phyloP scores from a whole-genome alignment of 345 rosid species.

The Theobroma cacao region DNA sequence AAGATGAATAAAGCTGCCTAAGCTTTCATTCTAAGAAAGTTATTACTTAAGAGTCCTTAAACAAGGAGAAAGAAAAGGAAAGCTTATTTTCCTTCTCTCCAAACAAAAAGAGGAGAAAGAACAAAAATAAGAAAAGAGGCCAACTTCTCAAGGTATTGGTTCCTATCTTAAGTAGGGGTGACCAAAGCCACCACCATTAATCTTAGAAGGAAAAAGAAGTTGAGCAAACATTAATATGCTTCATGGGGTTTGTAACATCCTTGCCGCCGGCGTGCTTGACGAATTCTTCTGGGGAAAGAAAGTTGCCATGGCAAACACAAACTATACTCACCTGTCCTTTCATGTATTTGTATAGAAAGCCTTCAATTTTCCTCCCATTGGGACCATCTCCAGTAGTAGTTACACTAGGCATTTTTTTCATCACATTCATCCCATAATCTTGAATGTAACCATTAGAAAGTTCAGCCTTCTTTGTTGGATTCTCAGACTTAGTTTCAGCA shows the following conservation, averaged over 20 bases:
- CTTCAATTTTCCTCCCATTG: slow-evolving; percentile 41
- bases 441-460: neutral
- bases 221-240: slow-evolving; percentile 20
- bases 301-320: slow-evolving; percentile 54
- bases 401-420: slow-evolving; percentile 57
- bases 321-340: slow-evolving; percentile 42
- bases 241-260: slow-evolving; percentile 28
- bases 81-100: neutral
- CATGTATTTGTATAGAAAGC: slow-evolving; percentile 42
- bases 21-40: neutral
- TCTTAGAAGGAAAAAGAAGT: neutral
- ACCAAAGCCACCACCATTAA: neutral
- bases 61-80: neutral
- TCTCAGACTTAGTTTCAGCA: neutral
- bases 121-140: neutral
- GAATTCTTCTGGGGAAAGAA: slow-evolving; percentile 47
- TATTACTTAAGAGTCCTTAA: neutral
- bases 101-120: neutral
- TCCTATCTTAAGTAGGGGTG: neutral
- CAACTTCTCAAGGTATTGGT: neutral
- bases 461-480: slow-evolving; percentile 23
- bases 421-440: slow-evolving; percentile 18
- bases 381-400: slow-evolving; percentile 47
- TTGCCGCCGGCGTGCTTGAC: slow-evolving; percentile 41
- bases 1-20: neutral